Conservation (phyloP, 805 yeast genomes). For the Candida tallmaniae region DNA sequence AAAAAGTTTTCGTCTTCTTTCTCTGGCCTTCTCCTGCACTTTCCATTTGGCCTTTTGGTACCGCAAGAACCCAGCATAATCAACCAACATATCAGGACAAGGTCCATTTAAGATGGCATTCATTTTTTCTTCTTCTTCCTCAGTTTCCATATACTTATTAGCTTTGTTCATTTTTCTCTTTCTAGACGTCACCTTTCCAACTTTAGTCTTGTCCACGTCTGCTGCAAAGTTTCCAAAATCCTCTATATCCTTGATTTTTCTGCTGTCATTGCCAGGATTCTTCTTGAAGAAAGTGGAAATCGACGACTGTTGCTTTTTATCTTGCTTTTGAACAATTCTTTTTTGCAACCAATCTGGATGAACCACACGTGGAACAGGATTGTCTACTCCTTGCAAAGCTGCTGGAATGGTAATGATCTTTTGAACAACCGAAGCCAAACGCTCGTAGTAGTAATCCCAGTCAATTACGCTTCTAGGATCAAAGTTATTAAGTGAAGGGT, state of each 20-base stretch:
- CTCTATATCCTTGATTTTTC: conserved; percentile 61
- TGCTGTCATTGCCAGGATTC: conserved; percentile 26
- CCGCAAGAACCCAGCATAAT: conserved; percentile 61
- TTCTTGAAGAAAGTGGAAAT: conserved; percentile 55
- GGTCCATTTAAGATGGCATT: conserved; percentile 45
- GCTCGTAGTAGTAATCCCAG: conserved; percentile 88
- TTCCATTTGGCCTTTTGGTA: conserved; percentile 90
- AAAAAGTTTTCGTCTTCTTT: conserved; percentile 70
- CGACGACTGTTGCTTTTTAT: conserved; percentile 67
- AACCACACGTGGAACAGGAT: conserved; percentile 91
- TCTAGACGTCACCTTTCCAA: conserved; percentile 44
- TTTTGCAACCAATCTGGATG: conserved; percentile 92
- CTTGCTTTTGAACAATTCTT: conserved; percentile 55
- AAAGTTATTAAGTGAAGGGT: conserved; percentile 68
- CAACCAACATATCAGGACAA: conserved; percentile 64
- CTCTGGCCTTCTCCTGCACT: conserved; percentile 65
- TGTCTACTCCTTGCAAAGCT: conserved; percentile 78
- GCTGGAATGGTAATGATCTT: conserved; percentile 97
- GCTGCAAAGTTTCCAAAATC: conserved; percentile 48
- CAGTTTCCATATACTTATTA: conserved; percentile 17
- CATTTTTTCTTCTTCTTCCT: conserved; percentile 45
- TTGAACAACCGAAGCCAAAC: conserved; percentile 89
- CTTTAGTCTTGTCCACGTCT: conserved; percentile 27
- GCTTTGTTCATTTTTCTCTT: conserved; percentile 34
- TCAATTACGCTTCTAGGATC: conserved; percentile 89